phyloP scores from a whole-genome alignment of 1,139 yeast genomes.

The Saccharomyces uvarum region DNA sequence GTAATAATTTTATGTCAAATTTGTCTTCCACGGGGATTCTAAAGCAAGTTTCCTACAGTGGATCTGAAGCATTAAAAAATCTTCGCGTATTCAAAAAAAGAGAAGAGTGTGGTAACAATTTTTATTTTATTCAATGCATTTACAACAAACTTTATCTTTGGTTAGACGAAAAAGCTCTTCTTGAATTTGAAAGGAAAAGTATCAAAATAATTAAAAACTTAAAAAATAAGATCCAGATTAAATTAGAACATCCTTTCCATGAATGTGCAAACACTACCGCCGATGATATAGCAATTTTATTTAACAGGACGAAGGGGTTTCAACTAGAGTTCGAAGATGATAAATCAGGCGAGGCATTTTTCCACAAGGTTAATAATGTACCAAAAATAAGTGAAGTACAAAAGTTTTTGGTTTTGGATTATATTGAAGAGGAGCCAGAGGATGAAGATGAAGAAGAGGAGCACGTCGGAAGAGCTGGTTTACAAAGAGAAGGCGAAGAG shows the following conservation, averaged over 20 bases:
- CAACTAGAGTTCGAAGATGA: slow-evolving; percentile 10
- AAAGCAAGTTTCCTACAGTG: background rate
- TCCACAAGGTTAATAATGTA: slow-evolving; percentile 8
- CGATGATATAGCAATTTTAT: slow-evolving; percentile 3
- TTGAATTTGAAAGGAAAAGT: slow-evolving; percentile 15
- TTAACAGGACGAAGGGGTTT: slow-evolving; percentile 12
- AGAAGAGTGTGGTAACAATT: background rate
- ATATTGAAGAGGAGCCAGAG: slow-evolving; percentile 10
- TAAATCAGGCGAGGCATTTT: slow-evolving; percentile 6
- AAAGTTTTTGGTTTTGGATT: slow-evolving; percentile 16
- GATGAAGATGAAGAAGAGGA: slow-evolving; percentile 4
- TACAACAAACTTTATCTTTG: slow-evolving; percentile 16
- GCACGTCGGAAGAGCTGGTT: background rate
- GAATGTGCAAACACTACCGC: slow-evolving; percentile 7
- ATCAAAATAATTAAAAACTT: slow-evolving; percentile 11
- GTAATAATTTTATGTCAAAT: background rate
- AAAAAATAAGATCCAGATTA: slow-evolving; percentile 12
- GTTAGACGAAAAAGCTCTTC: slow-evolving; percentile 13
- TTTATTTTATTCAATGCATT: slow-evolving; percentile 14
- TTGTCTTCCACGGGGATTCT: background rate
- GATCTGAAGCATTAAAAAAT: background rate
- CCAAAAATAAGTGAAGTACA: slow-evolving; percentile 23
- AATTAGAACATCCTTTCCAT: slow-evolving; percentile 3
- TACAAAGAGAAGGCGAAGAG: background rate
- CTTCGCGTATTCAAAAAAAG: background rate